Evolutionary conservation across 2,329 filamentous ascomycete genomes (phyloP), one percentile per base, ranked within the genome.

Genomic region (Diaporthe nobilis): DNA sequence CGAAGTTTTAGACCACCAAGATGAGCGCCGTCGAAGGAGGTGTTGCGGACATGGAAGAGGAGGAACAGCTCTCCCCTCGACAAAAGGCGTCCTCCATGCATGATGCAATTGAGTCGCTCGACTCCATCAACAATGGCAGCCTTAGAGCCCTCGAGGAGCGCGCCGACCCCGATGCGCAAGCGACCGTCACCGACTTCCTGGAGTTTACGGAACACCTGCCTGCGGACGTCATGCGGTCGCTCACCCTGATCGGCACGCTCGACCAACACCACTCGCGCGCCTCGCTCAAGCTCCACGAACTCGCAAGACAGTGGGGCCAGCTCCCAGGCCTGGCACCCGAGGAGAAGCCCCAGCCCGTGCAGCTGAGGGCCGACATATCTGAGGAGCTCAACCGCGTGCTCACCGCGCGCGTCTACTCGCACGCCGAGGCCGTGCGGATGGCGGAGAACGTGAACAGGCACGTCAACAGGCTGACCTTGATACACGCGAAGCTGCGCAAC

Each of bases 171-270:
- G 92, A 94, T 85, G 91, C 91, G 37, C 91, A 93, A 79, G 91
- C 92, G 9, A 93, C 91, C n/a, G 89, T 93, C 25, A 92, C 90
- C 76, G 92, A 93, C 82, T 93, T 93, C 81, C 89, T 93, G 82
- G 92, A 93, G 81, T 92, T 92, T 78, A 93, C 91, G 79, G 92
- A 94, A 82, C 92, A 93, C 82, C 88, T 94, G 1, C 91, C 92
- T 15, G 90, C 91, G 70, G 92, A 94, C 81, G 89, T 94, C 80
- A 86, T 89, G 77, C 90, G 92, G 75, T 93, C 92, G 34, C 85
- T 94, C 60, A 92, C 90, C 5, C 86, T 93, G 51, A 92, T 94
- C 77, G 89, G 90, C 72, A 89, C 92, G 78, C 90, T 94, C 72
- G 92, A 93, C 82, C 82, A 88, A 77, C 86, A 83, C 22, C 92